Percentiles rank a stretch among this genome's conserved stretches.
Conservation (phyloP, 202 grass and related monocot species). For the Carex arenaria region DNA sequence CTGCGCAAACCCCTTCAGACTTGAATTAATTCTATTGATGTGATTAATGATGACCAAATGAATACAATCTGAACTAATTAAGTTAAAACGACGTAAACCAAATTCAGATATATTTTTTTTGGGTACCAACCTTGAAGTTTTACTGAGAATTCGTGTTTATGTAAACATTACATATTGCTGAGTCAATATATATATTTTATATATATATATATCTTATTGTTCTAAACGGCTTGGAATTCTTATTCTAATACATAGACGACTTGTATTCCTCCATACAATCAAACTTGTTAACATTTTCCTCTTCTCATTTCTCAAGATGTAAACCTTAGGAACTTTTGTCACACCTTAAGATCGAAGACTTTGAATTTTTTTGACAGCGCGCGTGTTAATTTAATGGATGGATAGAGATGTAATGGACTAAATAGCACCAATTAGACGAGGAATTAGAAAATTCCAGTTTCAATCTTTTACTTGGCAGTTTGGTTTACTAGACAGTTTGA, state of each 20-base stretch:
- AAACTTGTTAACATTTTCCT: neutral
- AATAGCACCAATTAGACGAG: neutral
- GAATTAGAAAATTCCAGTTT: neutral
- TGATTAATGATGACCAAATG: neutral
- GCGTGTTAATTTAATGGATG: too few relatives aligned
- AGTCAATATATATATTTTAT: neutral
- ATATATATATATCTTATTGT: too few relatives aligned
- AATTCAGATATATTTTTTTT: neutral
- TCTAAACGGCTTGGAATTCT: neutral
- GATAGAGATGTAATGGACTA: neutral
- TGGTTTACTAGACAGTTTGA: neutral
- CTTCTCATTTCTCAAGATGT: neutral
- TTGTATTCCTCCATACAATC: neutral
- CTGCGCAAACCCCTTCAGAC: neutral
- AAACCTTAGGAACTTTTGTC: neutral
- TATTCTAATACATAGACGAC: neutral
- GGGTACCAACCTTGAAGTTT: neutral
- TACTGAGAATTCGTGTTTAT: neutral
- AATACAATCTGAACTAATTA: neutral
- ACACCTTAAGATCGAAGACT: neutral
- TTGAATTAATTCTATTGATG: neutral
- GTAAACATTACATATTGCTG: constrained; percentile 17
- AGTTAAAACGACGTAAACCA: neutral
- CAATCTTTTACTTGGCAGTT: neutral
- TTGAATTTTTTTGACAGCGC: neutral